Evolutionary conservation across 345 rosid species (phyloP).

Genomic region (Noccaea bulbosa): DNA sequence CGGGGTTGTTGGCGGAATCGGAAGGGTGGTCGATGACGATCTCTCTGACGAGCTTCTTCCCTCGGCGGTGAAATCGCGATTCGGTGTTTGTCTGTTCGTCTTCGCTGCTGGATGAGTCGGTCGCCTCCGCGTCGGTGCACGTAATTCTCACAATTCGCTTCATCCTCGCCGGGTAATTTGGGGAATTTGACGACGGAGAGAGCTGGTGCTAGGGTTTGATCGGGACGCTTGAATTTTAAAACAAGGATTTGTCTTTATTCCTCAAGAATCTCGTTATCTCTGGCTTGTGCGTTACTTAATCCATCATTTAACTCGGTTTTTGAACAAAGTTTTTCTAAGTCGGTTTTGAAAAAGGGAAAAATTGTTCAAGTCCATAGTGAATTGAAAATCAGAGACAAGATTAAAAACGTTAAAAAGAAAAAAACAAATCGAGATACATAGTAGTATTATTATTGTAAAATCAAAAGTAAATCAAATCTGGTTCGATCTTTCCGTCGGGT

Average conservation of each 20-base stretch:
- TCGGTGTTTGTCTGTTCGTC: conserved; percentile 21
- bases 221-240: not conserved
- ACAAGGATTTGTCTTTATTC: not conserved
- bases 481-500: too few species aligned
- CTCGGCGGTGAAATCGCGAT: conserved; percentile 27
- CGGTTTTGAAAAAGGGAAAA: not conserved
- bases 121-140: conserved; percentile 52
- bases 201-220: conserved; percentile 31
- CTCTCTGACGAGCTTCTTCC: conserved; percentile 45
- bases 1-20: not conserved
- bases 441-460: too few species aligned
- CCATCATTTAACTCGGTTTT: conserved; percentile 20
- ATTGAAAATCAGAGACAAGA: too few species aligned
- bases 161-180: conserved; percentile 26
- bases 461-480: too few species aligned
- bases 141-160: conserved; percentile 45
- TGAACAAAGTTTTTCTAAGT: not conserved
- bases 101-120: conserved; percentile 53
- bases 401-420: too few species aligned
- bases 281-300: conserved; percentile 40
- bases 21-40: conserved; percentile 40
- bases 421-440: too few species aligned
- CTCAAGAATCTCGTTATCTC: not conserved
- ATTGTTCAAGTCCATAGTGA: too few species aligned
- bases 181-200: conserved; percentile 9